Conservation (phyloP, 73 alveolate genomes). For the Paramecium sonneborni region DNA sequence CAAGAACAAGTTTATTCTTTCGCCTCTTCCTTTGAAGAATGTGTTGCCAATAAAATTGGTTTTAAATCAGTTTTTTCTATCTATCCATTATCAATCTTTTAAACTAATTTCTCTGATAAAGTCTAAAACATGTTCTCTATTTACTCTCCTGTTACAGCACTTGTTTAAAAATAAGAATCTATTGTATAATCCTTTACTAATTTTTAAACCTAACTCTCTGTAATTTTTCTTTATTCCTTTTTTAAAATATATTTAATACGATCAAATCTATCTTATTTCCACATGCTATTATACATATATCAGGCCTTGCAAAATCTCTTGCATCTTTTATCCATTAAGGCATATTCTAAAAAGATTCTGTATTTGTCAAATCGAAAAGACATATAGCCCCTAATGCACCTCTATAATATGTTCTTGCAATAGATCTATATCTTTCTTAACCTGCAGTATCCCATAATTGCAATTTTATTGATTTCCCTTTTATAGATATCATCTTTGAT, state of each 20-base stretch:
- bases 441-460: conserved; percentile 97
- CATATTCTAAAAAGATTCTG: conserved; percentile 77
- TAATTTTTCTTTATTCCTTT: conserved; percentile 18
- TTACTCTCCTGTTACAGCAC: conserved; percentile 80
- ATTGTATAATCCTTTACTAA: not conserved
- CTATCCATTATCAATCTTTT: conserved; percentile 54
- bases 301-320: conserved; percentile 76
- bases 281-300: conserved; percentile 74
- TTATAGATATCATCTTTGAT: conserved; percentile 73
- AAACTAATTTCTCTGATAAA: conserved; percentile 67
- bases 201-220: not conserved
- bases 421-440: conserved; percentile 84
- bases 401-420: conserved; percentile 87
- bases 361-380: conserved; percentile 80
- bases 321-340: conserved; percentile 88
- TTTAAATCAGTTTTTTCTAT: conserved; percentile 44
- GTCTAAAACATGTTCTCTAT: conserved; percentile 71
- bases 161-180: conserved; percentile 69
- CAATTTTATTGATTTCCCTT: conserved; percentile 80
- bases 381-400: conserved; percentile 91
- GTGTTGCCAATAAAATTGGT: conserved; percentile 32
- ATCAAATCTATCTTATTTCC: conserved; percentile 87
- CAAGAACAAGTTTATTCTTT: conserved; percentile 20
- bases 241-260: not conserved
- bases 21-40: conserved; percentile 1